These are phyloP conservation scores for Amorphotheca resinae DNA, from an alignment of 495 filamentous ascomycete species.

Conservation along the genomic window DNA sequence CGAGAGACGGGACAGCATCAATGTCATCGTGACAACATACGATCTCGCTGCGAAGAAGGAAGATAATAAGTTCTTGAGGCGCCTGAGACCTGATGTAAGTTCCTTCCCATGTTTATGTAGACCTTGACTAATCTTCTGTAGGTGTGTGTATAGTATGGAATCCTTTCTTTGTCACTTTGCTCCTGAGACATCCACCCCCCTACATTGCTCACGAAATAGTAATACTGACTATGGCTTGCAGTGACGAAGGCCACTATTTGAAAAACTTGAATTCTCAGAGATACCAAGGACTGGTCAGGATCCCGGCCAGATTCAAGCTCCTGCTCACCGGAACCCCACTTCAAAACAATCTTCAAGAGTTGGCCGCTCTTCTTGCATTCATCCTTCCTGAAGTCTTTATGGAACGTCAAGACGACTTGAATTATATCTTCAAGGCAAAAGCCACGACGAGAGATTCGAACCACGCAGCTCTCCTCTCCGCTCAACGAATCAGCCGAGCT, in stretches of 20 bases:
- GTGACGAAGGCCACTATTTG: constrained; percentile 80
- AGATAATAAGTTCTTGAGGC: constrained; percentile 59
- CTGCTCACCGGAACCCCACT: constrained; percentile 88
- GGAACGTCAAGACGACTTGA: constrained; percentile 57
- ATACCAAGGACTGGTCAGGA: constrained; percentile 68
- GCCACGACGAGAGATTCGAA: constrained; percentile 65
- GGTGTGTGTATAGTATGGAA: constrained; percentile 51
- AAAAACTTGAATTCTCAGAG: constrained; percentile 73
- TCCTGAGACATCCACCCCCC: too few relatives aligned
- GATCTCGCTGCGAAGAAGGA: constrained; percentile 49
- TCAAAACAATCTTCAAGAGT: constrained; percentile 90
- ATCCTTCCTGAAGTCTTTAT: constrained; percentile 77
- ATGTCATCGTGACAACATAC: constrained; percentile 89
- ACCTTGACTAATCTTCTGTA: constrained; percentile 13
- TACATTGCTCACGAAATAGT: neutral
- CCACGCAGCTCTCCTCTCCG: constrained; percentile 65
- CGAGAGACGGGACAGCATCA: constrained; percentile 48
- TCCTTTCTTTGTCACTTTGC: neutral
- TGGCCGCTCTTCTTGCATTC: constrained; percentile 78
- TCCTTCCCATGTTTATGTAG: neutral
- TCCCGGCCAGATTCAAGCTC: constrained; percentile 65
- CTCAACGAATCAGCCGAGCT: constrained; percentile 72
- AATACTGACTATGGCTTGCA: neutral
- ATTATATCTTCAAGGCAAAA: constrained; percentile 80
- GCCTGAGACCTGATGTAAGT: constrained; percentile 39